Evolutionary conservation across 1,139 yeast species (phyloP), one percentile per base, ranked within the genome.

Genomic region (Yamadazyma blattariae): DNA sequence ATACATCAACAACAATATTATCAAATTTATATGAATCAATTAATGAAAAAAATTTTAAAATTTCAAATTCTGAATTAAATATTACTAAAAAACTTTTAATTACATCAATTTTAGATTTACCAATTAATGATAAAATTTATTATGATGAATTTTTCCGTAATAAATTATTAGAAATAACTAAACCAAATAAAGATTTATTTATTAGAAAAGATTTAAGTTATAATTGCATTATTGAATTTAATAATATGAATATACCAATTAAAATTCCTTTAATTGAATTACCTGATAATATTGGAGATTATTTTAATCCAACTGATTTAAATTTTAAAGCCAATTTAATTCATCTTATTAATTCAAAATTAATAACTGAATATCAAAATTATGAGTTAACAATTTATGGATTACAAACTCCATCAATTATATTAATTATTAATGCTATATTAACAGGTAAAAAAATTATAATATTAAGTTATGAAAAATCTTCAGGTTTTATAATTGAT

Each of bases 391-490:
- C 75, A 3, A 71, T 75, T 11, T 77, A 76, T 53, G 84, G 84
- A 0, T 54, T 72, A 11, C 70, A 66, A 35, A 79, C 85, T 0
- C 85, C 84, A 1, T 76, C 82, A 1, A 65, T 79, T 7, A 67
- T 79, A 21, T 56, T 76, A 7, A 60, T 79, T 35, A 72, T 79
- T 29, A 74, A 77, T 47, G 82, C 82, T 2, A 54, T 79, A 27
- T 57, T 79, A 34, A 75, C 83, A 0, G 82, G 81, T 20, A 77
- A 77, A 45, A 67, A 72, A 35, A 64, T 79, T 33, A 55, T 79
- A 22, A 66, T 78, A 38, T 52, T 79, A 36, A 79, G 83, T 37
- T 72, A 75, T 47, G 77, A 76, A 29, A 67, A 73, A 30, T 67
- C 80, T 1, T 70, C 82, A 3, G 72, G 76, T 3, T 69, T 67